Percentiles rank a stretch among this genome's conserved stretches.
Conservation (phyloP, 2,329 filamentous ascomycete genomes). For the Aspergillus vadensis region DNA sequence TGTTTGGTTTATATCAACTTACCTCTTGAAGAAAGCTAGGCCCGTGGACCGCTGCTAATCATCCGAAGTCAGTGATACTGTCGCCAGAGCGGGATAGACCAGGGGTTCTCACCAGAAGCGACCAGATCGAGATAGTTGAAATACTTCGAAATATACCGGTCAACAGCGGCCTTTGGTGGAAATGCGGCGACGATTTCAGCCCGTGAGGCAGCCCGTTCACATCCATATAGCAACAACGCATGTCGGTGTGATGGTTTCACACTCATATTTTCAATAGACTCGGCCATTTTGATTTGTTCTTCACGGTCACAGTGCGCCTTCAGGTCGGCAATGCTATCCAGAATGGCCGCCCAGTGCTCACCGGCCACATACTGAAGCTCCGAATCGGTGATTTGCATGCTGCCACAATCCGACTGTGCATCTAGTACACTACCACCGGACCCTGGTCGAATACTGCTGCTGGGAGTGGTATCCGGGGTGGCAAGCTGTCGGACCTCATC, state of each 20-base stretch:
- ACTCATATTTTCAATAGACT: conserved; percentile 4
- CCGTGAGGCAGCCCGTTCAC: conserved; percentile 11
- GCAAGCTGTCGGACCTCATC: background rate
- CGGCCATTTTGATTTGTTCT: conserved; percentile 19
- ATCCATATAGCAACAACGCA: conserved; percentile 20
- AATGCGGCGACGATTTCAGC: conserved; percentile 26
- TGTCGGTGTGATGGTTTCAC: background rate
- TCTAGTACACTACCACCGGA: background rate
- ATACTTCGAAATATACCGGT: conserved; percentile 30
- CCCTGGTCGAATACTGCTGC: background rate
- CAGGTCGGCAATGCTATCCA: conserved; percentile 28
- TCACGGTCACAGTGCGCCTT: conserved; percentile 29
- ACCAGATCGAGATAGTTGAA: conserved; percentile 31
- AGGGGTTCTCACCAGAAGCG: conserved; percentile 14
- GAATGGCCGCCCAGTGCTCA: conserved; percentile 33
- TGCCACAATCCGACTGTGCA: conserved; percentile 23
- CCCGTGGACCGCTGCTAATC: conserved; percentile 27
- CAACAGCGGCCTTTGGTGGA: conserved; percentile 25
- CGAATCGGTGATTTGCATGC: conserved; percentile 22
- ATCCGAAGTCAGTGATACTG: background rate
- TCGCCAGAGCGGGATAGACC: too few species aligned
- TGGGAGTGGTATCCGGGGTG: background rate
- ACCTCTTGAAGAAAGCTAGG: conserved; percentile 36
- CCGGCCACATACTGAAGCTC: conserved; percentile 27
- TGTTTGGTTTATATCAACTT: conserved; percentile 7